A percentile compares a stretch with the other conserved stretches of the same genome.
These are phyloP conservation scores for Amanita polypyramis DNA, from an alignment of 768 basidiomycete species.

Conservation along the genomic window DNA sequence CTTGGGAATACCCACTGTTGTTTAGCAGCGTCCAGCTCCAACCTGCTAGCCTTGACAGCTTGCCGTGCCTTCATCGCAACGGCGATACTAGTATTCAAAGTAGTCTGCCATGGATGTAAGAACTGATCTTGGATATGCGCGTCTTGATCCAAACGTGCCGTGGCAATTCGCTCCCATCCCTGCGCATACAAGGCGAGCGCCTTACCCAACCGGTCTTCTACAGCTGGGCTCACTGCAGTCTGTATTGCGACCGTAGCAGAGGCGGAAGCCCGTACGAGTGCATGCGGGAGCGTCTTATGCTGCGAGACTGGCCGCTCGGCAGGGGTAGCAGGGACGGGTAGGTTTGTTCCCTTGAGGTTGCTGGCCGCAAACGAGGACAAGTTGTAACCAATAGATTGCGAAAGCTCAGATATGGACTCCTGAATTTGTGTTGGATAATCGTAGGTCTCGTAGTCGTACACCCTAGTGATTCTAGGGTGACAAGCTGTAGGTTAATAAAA, in stretches of 20 bases:
- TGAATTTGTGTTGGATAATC: slow-evolving; percentile 88
- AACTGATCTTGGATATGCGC: slow-evolving; percentile 53
- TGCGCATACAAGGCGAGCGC: slow-evolving; percentile 70
- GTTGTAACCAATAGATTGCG: slow-evolving; percentile 59
- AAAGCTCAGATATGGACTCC: slow-evolving; percentile 68
- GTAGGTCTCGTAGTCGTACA: slow-evolving; percentile 81
- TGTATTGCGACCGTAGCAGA: slow-evolving; percentile 40
- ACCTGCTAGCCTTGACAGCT: slow-evolving; percentile 65
- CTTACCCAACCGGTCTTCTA: slow-evolving; percentile 56
- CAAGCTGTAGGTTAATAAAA: background rate
- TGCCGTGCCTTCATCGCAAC: slow-evolving; percentile 91
- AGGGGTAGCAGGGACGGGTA: slow-evolving; percentile 59
- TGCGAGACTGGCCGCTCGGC: slow-evolving; percentile 44
- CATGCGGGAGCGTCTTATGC: slow-evolving; percentile 97
- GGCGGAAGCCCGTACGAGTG: slow-evolving; percentile 74
- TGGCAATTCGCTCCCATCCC: slow-evolving; percentile 76
- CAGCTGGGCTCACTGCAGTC: slow-evolving; percentile 27
- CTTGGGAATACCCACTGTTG: slow-evolving; percentile 47
- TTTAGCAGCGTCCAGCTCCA: slow-evolving; percentile 88
- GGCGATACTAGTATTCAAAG: slow-evolving; percentile 70
- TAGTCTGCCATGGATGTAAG: slow-evolving; percentile 80
- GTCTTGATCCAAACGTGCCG: slow-evolving; percentile 77
- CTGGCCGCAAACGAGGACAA: slow-evolving; percentile 78
- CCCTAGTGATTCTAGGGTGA: slow-evolving; percentile 74
- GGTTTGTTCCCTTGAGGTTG: slow-evolving; percentile 82